These are phyloP conservation scores for Mycena indigotica DNA, from an alignment of 768 basidiomycete species.

Conservation along the genomic window DNA sequence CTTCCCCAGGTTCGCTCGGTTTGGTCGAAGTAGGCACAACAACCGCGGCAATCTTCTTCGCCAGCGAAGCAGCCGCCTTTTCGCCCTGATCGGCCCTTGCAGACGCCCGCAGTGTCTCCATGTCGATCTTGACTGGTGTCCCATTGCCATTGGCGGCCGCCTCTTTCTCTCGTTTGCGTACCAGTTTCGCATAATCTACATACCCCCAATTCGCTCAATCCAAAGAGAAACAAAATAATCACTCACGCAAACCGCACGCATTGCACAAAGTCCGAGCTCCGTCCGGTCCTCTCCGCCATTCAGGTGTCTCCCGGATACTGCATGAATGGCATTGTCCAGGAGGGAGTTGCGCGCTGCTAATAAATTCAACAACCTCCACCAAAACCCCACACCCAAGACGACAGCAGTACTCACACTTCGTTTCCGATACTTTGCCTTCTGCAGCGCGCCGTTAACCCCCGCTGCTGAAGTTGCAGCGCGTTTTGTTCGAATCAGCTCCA, in stretches of 20 bases:
- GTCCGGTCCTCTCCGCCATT: slow-evolving; percentile 84
- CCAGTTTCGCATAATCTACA: slow-evolving; percentile 79
- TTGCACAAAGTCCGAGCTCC: slow-evolving; percentile 84
- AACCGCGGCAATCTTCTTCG: slow-evolving; percentile 35
- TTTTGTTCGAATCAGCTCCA: slow-evolving; percentile 83
- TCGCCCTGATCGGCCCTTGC: slow-evolving; percentile 45
- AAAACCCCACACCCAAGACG: slow-evolving; percentile 5
- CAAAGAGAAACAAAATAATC: background rate
- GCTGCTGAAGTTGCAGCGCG: slow-evolving; percentile 72
- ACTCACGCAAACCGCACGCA: slow-evolving; percentile 83
- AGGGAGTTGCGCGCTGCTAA: slow-evolving; percentile 74
- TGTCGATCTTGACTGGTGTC: slow-evolving; percentile 56
- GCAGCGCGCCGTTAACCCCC: slow-evolving; percentile 43
- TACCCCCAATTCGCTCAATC: background rate
- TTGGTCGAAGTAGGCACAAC: slow-evolving; percentile 27
- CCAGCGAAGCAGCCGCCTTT: slow-evolving; percentile 29
- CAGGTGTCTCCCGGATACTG: slow-evolving; percentile 86
- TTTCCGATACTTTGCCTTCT: slow-evolving; percentile 83
- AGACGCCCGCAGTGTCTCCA: slow-evolving; percentile 76
- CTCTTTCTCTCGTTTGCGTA: slow-evolving; percentile 75
- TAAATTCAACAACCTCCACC: slow-evolving; percentile 5
- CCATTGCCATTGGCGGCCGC: slow-evolving; percentile 54
- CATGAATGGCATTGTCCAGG: slow-evolving; percentile 88
- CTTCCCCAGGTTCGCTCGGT: background rate
- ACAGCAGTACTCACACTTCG: slow-evolving; percentile 65